phyloP scores from a whole-genome alignment of 2,329 filamentous ascomycete species.

The Zopfia rhizophila region DNA sequence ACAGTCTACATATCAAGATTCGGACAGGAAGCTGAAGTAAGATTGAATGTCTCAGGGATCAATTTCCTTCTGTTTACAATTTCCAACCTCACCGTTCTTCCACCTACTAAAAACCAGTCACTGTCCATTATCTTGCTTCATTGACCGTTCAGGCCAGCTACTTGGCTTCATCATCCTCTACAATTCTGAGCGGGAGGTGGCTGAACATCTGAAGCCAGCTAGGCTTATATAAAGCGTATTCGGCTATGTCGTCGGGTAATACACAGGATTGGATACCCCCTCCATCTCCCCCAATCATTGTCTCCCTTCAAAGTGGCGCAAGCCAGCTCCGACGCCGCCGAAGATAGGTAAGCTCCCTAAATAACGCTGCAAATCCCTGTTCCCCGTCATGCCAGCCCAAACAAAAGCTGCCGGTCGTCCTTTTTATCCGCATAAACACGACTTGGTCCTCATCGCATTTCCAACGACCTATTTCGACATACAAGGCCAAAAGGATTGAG shows the following conservation, averaged over 20 bases:
- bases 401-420: conserved; percentile 16
- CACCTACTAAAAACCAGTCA: no score
- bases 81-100: no score
- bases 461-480: conserved; percentile 2
- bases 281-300: no score
- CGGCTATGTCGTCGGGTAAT: conserved; percentile 3
- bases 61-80: no score
- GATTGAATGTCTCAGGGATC: no score
- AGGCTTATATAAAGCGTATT: conserved; percentile 7
- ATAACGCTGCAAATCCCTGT: conserved; percentile 6
- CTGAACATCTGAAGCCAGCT: conserved; percentile 4
- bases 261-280: no score
- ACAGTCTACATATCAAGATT: no score
- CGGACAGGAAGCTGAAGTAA: no score
- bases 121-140: conserved; percentile 16
- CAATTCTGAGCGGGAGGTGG: conserved; percentile 3
- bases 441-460: conserved; percentile 11
- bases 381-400: conserved; percentile 14
- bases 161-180: conserved; percentile 5
- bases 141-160: conserved; percentile 1
- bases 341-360: conserved; percentile 20
- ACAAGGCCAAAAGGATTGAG: background rate
- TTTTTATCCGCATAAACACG: conserved; percentile 20
- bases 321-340: conserved; percentile 13
- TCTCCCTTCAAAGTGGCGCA: conserved; percentile 8